Base-by-base conservation (phyloP, 371 early-diverging fungal species). In the Mortierella sp. region DNA sequence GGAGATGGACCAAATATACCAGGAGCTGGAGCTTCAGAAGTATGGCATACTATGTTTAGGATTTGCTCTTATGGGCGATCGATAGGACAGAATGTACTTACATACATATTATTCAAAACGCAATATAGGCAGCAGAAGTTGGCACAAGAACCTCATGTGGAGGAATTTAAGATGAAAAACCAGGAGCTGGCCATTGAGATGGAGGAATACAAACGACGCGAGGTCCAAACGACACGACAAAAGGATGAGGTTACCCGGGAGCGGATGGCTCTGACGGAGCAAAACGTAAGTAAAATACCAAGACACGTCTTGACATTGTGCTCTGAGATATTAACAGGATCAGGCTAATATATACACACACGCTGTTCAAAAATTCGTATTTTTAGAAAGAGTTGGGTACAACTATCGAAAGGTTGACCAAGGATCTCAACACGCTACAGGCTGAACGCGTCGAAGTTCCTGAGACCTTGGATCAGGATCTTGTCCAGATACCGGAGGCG, bases 401-500 rank as follows among this genome's bases (percentile, higher is more conserved):
- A 9, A 51, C 55, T 6, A 34, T 75, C 12, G 76, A 63, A 32
- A 64, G 49, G 37, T 34, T 64, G 8, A 64, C 49, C 5, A 53
- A 63, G 27, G 69, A 69, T 19, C 57, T 75, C 32, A 50, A 55
- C 9, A 42, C 12, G 21, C 37, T 67, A 9, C 55, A 63, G 32
- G 50, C 59, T 24, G 50, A 68, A 15, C 64, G 58, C 3, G 64
- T 69, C 3, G 60, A 75, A 15, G 69, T 75, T 1, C 76, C 76
- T 9, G 69, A 75, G 24, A 69, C 60, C 5, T 46, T 75, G 14
- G 76, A 75, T 19, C 56, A 64, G 6, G 69, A 75, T 14, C 69
- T 75, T 6, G 30, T 42, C n/a, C 60, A 64, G 24, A 26, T 75
- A 32, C 76, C 76, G 1, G 30, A 42, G 15, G 54, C 68, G 1